Percentiles rank a stretch among this genome's conserved stretches.
phyloP scores from a whole-genome alignment of 768 basidiomycete species.

The Suillus ampliporus region DNA sequence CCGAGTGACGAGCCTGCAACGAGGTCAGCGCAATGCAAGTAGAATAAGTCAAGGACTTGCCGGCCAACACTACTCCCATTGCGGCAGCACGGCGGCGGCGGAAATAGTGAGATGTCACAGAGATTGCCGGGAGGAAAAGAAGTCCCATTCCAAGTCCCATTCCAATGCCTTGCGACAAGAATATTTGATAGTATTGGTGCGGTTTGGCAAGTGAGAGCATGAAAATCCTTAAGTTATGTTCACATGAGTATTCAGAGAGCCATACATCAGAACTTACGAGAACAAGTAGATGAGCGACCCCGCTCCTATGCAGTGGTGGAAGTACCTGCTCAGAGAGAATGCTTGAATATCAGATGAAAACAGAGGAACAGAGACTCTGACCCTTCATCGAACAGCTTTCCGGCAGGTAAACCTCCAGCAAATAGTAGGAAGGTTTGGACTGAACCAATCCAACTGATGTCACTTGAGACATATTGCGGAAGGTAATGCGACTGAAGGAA shows the following conservation, averaged over 20 bases:
- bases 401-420: constrained; percentile 49
- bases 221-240: constrained; percentile 46
- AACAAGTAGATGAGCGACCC: constrained; percentile 47
- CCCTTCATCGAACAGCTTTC: constrained; percentile 53
- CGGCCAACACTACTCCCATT: constrained; percentile 60
- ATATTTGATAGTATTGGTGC: constrained; percentile 56
- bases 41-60: constrained; percentile 31
- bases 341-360: not conserved
- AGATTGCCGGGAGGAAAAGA: constrained; percentile 57
- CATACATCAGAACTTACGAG: constrained; percentile 38
- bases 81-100: constrained; percentile 39
- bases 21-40: constrained; percentile 6
- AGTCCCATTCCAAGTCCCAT: constrained; percentile 62
- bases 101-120: constrained; percentile 61
- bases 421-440: constrained; percentile 56
- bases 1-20: constrained; percentile 27
- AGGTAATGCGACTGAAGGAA: constrained; percentile 41
- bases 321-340: constrained; percentile 35
- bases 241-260: no score
- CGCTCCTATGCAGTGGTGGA: constrained; percentile 45
- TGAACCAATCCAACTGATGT: constrained; percentile 57
- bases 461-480: constrained; percentile 45
- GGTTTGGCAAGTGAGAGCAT: constrained; percentile 56
- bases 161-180: constrained; percentile 60
- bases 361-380: constrained; percentile 32